These are phyloP conservation scores for Fomitopsis pinicola DNA, from an alignment of 1,284 basidiomycete species.

Conservation along the genomic window DNA sequence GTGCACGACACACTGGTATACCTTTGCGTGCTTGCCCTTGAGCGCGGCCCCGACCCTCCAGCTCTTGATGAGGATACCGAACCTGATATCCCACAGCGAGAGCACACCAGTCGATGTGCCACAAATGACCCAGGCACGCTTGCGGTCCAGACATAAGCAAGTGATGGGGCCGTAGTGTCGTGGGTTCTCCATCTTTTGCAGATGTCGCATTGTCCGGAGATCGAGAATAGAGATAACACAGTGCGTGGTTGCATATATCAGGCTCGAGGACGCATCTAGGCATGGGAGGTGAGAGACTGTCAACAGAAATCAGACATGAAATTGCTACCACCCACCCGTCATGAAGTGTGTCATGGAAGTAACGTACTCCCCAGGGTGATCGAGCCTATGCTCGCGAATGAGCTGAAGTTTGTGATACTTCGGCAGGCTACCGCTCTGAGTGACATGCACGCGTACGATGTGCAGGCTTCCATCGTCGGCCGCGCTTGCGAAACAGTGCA, in stretches of 20 bases:
- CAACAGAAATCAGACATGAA: not conserved
- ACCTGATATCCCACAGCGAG: conserved; percentile 91
- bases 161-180: conserved; percentile 85
- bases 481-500: conserved; percentile 87
- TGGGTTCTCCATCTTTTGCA: conserved; percentile 80
- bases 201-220: conserved; percentile 77
- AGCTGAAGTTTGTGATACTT: conserved; percentile 80
- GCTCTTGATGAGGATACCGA: conserved; percentile 83
- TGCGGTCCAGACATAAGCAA: conserved; percentile 62
- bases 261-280: conserved; percentile 65
- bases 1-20: conserved; percentile 76
- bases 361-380: conserved; percentile 69
- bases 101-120: conserved; percentile 84
- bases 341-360: conserved; percentile 76
- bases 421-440: conserved; percentile 56
- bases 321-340: conserved; percentile 42
- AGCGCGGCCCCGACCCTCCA: conserved; percentile 76
- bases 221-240: conserved; percentile 80
- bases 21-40: conserved; percentile 45
- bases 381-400: conserved; percentile 70
- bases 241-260: conserved; percentile 84
- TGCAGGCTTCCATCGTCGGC: conserved; percentile 84
- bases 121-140: conserved; percentile 79
- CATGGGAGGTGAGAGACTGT: not conserved
- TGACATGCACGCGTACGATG: conserved; percentile 76